Base-by-base conservation (phyloP, 306 rosid genomes). In the Alnus rubra region DNA sequence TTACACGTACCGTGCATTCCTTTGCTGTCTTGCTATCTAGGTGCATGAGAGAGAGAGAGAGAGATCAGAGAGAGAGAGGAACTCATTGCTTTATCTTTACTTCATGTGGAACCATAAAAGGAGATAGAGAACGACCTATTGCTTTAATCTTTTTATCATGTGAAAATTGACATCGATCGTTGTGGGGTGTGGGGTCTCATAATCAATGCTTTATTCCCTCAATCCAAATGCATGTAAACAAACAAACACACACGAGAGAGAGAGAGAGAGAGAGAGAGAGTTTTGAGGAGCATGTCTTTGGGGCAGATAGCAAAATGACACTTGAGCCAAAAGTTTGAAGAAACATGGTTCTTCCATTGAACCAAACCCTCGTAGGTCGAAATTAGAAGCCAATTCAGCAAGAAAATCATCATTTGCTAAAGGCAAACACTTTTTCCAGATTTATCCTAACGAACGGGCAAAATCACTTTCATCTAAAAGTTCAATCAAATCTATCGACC, bases 131-230 rank as follows among this genome's bases (percentile, higher is more conserved):
- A 49, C 48, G 67, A 73, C 74, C 64, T 33, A 68, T 80, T 78
- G 49, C 83, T 84, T 84, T 76, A 75, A 74, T 65, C 56, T 70
- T 76, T 76, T 67, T 42, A 71, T 76, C 77, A 70, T 81, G 88
- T 82, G 84, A 80, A 67, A 74, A 51, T 76, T 60, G 80, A 85
- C 33, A 81, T 64, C 62, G 9, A 81, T 64, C 62, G 9, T 2
- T 55, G 15, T 12, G 52, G 52, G 69, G 79, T 82, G 89, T 80
- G 88, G 89, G 86, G 79, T 83, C 86, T 78, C 67, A 56, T 74
- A 63, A 81, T 81, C 79, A 76, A 80, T 87, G 83, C 76, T 78
- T 74, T 85, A 81, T 82, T 84, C 87, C 86, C 80, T 84, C 76
- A 60, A 67, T 71, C 83, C 85, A 74, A 78, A 58, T 79, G 28